A percentile compares a stretch with the other conserved stretches of the same genome.
Evolutionary conservation across 2,329 filamentous ascomycete species (phyloP).

Genomic region (Alternaria atra): DNA sequence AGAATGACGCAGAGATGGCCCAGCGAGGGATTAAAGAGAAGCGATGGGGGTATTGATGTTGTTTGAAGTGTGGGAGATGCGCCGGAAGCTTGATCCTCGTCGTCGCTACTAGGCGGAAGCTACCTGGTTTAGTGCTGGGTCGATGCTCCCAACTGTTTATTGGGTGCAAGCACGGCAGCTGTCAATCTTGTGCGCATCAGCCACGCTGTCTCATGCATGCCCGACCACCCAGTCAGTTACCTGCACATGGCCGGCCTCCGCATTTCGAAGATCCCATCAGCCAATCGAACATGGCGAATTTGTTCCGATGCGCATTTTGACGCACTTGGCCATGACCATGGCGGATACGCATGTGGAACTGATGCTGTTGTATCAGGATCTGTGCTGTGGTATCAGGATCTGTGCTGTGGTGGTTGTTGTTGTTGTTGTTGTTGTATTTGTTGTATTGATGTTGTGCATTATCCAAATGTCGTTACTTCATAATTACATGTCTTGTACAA

Average conservation of each 20-base stretch:
- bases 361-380: neutral
- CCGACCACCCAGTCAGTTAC: conserved; percentile 17
- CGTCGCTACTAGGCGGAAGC: conserved; percentile 25
- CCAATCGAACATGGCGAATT: neutral
- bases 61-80: conserved; percentile 19
- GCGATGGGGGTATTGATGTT: conserved; percentile 21
- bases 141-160: conserved; percentile 23
- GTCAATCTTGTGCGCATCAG: conserved; percentile 27
- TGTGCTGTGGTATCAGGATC: conserved; percentile 5
- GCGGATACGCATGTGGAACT: conserved; percentile 1
- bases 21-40: conserved; percentile 7
- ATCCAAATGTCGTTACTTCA: conserved; percentile 15
- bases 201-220: conserved; percentile 22
- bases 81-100: conserved; percentile 28
- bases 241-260: conserved; percentile 25
- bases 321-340: neutral
- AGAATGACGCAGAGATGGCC: conserved; percentile 12
- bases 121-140: conserved; percentile 17
- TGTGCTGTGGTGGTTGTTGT: conserved; percentile 7
- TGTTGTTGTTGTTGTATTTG: neutral
- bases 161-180: conserved; percentile 31
- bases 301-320: neutral
- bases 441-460: neutral
- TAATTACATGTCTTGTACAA: conserved; percentile 41
- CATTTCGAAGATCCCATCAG: conserved; percentile 4